Evolutionary conservation across 2,329 filamentous ascomycete species (phyloP).

Genomic region (Parafenestella ontariensis): DNA sequence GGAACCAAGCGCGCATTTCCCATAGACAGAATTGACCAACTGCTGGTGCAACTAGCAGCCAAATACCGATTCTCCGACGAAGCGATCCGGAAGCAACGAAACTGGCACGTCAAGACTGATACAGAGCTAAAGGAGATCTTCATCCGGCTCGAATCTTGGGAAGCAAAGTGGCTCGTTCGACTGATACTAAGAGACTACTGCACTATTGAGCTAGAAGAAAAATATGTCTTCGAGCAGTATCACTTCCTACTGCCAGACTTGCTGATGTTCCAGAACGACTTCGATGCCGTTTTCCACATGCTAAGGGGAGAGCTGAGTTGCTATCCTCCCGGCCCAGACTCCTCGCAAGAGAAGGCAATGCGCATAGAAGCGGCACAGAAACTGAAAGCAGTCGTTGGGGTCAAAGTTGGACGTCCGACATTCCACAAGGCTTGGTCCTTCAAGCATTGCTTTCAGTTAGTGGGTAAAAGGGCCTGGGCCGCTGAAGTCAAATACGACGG

Average conservation of each 20-base stretch:
- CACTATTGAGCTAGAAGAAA: constrained; percentile 69
- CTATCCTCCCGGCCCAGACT: constrained; percentile 49
- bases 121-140: constrained; percentile 49
- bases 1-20: constrained; percentile 53
- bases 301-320: constrained; percentile 55
- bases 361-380: constrained; percentile 49
- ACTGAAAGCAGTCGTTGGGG: constrained; percentile 50
- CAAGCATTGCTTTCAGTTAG: constrained; percentile 75
- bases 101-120: constrained; percentile 29
- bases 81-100: constrained; percentile 41
- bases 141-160: constrained; percentile 61
- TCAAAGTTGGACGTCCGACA: constrained; percentile 55
- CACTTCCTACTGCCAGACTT: constrained; percentile 75
- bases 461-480: constrained; percentile 67
- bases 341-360: constrained; percentile 37
- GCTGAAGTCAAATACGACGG: constrained; percentile 85
- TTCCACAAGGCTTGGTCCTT: constrained; percentile 62
- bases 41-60: constrained; percentile 72
- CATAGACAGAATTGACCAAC: constrained; percentile 74
- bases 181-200: constrained; percentile 78
- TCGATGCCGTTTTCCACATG: constrained; percentile 65
- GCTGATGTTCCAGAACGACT: constrained; percentile 72
- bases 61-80: constrained; percentile 74
- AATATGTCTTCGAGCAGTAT: constrained; percentile 64
- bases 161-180: constrained; percentile 89